Conservation (phyloP, 148 eudicot genomes). For the Hydrangea macrophylla region DNA sequence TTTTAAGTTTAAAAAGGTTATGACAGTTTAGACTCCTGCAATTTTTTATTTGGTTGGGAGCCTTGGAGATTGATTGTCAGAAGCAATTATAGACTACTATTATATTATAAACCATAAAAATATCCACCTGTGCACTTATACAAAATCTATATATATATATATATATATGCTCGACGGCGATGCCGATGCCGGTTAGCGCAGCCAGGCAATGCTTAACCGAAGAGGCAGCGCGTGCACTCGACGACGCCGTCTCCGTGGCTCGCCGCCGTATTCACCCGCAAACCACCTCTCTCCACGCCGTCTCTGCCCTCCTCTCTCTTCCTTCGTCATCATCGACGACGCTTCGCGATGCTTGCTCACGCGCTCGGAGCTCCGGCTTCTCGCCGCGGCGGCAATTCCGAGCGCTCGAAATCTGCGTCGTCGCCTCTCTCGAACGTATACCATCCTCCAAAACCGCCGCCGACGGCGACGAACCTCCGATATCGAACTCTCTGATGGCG, state of each 20-base stretch:
- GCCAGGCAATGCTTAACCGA: slow-evolving; percentile 89
- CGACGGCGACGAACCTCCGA: slow-evolving; percentile 61
- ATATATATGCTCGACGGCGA: slow-evolving; percentile 35
- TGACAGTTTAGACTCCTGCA: too few species aligned
- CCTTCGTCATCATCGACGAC: slow-evolving; percentile 64
- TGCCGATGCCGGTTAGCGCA: slow-evolving; percentile 89
- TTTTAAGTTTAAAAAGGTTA: too few species aligned
- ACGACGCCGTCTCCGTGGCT: slow-evolving; percentile 85
- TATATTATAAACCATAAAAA: too few species aligned
- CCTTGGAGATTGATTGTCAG: too few species aligned
- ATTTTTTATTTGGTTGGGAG: too few species aligned
- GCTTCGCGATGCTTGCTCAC: slow-evolving; percentile 69
- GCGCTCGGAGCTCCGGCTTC: slow-evolving; percentile 51
- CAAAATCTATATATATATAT: too few species aligned
- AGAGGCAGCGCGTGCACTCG: slow-evolving; percentile 61
- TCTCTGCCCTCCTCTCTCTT: slow-evolving; percentile 65
- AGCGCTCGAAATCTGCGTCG: slow-evolving; percentile 72
- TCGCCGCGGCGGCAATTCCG: slow-evolving; percentile 70
- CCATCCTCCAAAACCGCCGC: slow-evolving; percentile 38
- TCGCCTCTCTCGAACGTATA: slow-evolving; percentile 71
- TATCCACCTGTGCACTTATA: too few species aligned
- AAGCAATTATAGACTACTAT: too few species aligned
- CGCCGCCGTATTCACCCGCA: slow-evolving; percentile 81
- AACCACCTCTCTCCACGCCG: slow-evolving; percentile 84
- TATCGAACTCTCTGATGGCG: slow-evolving; percentile 90